Conservation (phyloP, 2,329 filamentous ascomycete genomes). For the Ophiostoma australiae region DNA sequence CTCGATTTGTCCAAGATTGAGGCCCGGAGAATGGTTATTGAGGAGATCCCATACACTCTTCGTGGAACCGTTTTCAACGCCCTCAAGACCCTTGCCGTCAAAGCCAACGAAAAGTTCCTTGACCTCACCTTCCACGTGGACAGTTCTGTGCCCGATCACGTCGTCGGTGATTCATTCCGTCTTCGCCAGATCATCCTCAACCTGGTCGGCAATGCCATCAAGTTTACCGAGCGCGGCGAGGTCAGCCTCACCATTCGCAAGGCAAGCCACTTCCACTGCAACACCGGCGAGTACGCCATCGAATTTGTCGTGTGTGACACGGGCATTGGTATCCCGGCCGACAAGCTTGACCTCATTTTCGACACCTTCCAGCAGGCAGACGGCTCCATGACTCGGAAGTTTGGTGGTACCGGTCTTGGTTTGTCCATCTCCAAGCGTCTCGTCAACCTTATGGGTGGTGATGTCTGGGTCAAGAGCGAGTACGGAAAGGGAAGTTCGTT, state of each 20-base stretch:
- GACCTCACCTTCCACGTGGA: slow-evolving; percentile 92
- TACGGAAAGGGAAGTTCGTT: slow-evolving; percentile 90
- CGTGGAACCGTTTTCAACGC: slow-evolving; percentile 95
- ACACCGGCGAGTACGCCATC: slow-evolving; percentile 68
- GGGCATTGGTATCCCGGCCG: slow-evolving; percentile 89
- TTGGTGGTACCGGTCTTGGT: slow-evolving; percentile 89
- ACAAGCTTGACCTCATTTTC: slow-evolving; percentile 96
- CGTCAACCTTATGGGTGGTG: slow-evolving; percentile 92
- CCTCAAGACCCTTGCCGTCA: slow-evolving; percentile 91
- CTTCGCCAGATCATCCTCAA: slow-evolving; percentile 95
- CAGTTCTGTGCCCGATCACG: slow-evolving; percentile 87
- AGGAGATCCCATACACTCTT: slow-evolving; percentile 93
- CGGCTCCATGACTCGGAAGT: slow-evolving; percentile 91
- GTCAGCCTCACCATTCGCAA: slow-evolving; percentile 88
- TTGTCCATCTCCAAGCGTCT: slow-evolving; percentile 92
- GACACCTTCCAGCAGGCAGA: slow-evolving; percentile 99
- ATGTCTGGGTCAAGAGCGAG: slow-evolving; percentile 91
- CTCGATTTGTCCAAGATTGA: slow-evolving; percentile 77
- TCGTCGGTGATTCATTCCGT: slow-evolving; percentile 94
- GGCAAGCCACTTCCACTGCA: slow-evolving; percentile 54
- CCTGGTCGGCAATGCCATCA: slow-evolving; percentile 95
- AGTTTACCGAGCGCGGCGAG: slow-evolving; percentile 95
- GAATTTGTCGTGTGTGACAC: slow-evolving; percentile 96
- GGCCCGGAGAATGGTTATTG: slow-evolving; percentile 95
- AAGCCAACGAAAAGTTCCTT: slow-evolving; percentile 91